Evolutionary conservation across 2,329 filamentous ascomycete genomes (phyloP).

Genomic region (Fusarium equiseti): DNA sequence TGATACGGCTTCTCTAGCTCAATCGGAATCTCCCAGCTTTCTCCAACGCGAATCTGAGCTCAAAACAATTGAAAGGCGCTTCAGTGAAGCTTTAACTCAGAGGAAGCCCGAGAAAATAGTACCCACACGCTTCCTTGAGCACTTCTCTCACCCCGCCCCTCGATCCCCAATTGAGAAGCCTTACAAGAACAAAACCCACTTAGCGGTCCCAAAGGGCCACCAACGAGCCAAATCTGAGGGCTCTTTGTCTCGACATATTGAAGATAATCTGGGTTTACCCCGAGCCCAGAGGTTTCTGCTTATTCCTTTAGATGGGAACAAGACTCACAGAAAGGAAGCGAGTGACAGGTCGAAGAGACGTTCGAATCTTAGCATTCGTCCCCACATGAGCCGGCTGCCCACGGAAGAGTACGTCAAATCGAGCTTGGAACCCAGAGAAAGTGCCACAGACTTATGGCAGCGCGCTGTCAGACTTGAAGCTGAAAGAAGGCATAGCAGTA

Average conservation of each 20-base stretch:
- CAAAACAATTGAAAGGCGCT: constrained; percentile 56
- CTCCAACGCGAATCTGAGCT: constrained; percentile 55
- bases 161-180: constrained; percentile 42
- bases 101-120: constrained; percentile 49
- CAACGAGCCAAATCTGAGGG: constrained; percentile 40
- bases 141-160: constrained; percentile 45
- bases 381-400: constrained; percentile 22
- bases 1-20: constrained; percentile 29
- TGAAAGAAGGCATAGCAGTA: constrained; percentile 31
- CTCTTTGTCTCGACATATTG: not conserved
- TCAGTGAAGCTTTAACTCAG: constrained; percentile 51
- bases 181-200: constrained; percentile 54
- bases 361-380: constrained; percentile 36
- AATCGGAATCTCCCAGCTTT: constrained; percentile 56
- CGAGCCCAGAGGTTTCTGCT: not conserved
- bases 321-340: not conserved
- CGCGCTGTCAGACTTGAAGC: constrained; percentile 46
- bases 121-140: constrained; percentile 57
- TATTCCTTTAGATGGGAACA: not conserved
- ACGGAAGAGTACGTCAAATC: constrained; percentile 26
- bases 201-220: constrained; percentile 50
- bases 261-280: not conserved
- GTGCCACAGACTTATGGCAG: constrained; percentile 47
- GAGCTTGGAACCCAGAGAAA: constrained; percentile 30
- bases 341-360: constrained; percentile 26